Percentiles rank a stretch among this genome's conserved stretches.
Evolutionary conservation across 2,329 filamentous ascomycete genomes (phyloP).

Genomic region (Colletotrichum horii): DNA sequence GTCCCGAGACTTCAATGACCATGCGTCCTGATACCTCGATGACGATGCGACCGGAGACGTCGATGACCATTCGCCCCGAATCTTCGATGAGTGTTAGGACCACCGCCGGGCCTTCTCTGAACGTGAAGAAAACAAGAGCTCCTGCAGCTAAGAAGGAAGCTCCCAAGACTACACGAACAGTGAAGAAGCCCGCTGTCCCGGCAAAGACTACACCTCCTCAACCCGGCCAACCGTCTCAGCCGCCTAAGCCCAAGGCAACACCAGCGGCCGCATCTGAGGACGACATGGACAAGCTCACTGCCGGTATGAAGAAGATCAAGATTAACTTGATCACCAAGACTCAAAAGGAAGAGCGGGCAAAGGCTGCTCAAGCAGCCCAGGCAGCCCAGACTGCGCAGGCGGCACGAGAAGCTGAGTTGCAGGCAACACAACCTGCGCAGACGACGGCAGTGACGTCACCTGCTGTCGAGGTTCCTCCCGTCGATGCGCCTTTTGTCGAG

Average conservation of each 20-base stretch:
- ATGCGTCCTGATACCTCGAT: slow-evolving; percentile 45
- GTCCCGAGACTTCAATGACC: slow-evolving; percentile 46
- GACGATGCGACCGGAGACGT: slow-evolving; percentile 43
- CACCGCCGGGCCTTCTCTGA: slow-evolving; percentile 42
- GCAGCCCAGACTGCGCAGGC: not conserved
- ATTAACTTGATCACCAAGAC: slow-evolving; percentile 66
- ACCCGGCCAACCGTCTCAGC: not conserved
- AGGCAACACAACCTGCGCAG: not conserved
- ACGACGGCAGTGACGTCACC: slow-evolving; percentile 26
- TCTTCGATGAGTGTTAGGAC: slow-evolving; percentile 47
- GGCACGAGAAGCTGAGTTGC: not conserved
- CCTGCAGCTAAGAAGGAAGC: slow-evolving; percentile 49
- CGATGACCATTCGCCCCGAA: slow-evolving; percentile 35
- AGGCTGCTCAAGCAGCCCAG: slow-evolving; percentile 24
- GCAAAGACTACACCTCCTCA: slow-evolving; percentile 8
- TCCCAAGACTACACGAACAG: slow-evolving; percentile 34
- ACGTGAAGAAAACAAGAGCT: slow-evolving; percentile 66
- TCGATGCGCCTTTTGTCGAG: not conserved
- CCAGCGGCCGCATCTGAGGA: slow-evolving; percentile 28
- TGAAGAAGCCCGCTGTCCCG: slow-evolving; percentile 37
- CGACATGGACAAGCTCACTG: slow-evolving; percentile 60
- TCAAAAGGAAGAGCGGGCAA: slow-evolving; percentile 59
- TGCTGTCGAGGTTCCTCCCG: not conserved
- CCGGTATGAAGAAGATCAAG: slow-evolving; percentile 67
- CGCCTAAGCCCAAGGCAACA: not conserved